Evolutionary conservation across 129 eudicot genomes (phyloP), one percentile per base, ranked within the genome.

Genomic region (Calendula officinalis): DNA sequence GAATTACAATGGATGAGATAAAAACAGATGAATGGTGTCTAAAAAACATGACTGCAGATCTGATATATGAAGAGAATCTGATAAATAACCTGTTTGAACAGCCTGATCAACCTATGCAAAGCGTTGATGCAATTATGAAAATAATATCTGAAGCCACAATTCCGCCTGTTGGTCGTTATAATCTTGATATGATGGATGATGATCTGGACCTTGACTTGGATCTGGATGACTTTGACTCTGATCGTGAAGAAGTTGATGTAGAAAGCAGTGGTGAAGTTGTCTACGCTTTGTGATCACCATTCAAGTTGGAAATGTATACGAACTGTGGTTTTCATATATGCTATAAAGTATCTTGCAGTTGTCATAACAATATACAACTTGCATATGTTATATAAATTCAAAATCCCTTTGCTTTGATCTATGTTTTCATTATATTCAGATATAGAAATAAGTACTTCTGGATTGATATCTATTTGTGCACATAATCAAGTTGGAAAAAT

Each of bases 61-160:
- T 88, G 8, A 77, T 85, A 82, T 84, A 88, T 41, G 96, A 92
- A 15, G 71, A 64, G 16, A 72, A 68, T 22, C 73, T 79, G 71
- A 75, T 80, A 60, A 78, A 79, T 17, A 75, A 62, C 76, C 91
- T 74, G 68, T 92, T 83, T 72, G 89, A 85, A 72, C 92, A 92
- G 54, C 86, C 96, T 8, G 90, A 85, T 53, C 85, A 84, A 60
- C 98, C 98, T 8, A 88, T 85, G 95, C 99, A 92, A 69, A 85
- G 95, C 75, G 51, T 81, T 7, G 89, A 92, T 64, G 64, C 50
- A 3, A 88, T 92, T 75, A 92, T 92, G 99, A 85, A 88, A 64
- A 92, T 92, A 67, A 80, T 92, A 55, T 78, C 92, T 0, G 96
- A 88, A 74, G 99, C 99, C 49, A 92, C 96, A 15, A 78, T 92